Percentiles rank a stretch among this genome's conserved stretches.
These are phyloP conservation scores for Alternaria sp. DNA, from an alignment of 2,329 filamentous ascomycete genomes.

Conservation along the genomic window DNA sequence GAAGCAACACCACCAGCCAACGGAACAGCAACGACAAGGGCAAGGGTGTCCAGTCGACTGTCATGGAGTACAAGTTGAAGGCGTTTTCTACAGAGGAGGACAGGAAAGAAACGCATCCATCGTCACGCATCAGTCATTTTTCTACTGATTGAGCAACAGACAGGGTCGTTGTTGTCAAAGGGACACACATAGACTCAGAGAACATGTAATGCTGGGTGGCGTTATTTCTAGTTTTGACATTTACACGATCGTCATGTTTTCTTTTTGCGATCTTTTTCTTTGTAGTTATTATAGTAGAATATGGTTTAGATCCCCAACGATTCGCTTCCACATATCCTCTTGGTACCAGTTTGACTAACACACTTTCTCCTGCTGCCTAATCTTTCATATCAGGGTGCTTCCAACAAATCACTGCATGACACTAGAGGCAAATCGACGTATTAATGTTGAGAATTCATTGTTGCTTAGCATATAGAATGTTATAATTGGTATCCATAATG, in stretches of 20 bases:
- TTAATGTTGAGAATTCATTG: background rate
- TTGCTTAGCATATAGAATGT: background rate
- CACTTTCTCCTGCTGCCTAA: background rate
- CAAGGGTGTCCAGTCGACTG: background rate
- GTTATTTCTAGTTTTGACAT: background rate
- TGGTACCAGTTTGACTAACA: background rate
- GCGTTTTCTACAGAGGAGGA: conserved; percentile 1
- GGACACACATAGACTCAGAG: background rate
- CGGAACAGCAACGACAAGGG: conserved; percentile 6
- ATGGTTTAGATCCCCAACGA: background rate
- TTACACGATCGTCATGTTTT: background rate
- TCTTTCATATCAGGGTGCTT: background rate
- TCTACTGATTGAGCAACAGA: background rate
- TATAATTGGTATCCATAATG: background rate
- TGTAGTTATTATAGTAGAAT: conserved; percentile 1
- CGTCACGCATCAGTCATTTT: background rate
- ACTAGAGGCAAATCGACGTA: background rate
- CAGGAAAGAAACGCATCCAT: background rate
- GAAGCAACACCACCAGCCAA: background rate
- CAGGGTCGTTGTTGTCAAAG: background rate
- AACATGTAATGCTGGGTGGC: background rate
- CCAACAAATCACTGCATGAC: background rate
- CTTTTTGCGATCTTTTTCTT: background rate
- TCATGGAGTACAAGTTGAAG: conserved; percentile 3
- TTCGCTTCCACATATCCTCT: background rate